Percentiles rank a stretch among this genome's conserved stretches.
These are phyloP conservation scores for Tylopilus balloui DNA, from an alignment of 768 basidiomycete species.

Conservation along the genomic window DNA sequence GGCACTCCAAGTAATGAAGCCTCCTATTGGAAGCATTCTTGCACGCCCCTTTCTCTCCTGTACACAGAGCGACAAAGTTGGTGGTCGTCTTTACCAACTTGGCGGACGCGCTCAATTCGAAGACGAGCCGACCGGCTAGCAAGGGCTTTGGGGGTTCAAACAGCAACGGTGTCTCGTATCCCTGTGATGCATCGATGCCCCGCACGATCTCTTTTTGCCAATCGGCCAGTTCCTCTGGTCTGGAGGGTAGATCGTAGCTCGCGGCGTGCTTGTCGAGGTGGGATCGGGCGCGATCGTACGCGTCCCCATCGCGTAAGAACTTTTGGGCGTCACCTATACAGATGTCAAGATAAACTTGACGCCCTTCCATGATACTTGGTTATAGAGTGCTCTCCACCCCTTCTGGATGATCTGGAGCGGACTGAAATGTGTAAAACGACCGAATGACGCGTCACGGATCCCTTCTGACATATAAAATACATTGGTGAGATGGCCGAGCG, in stretches of 20 bases:
- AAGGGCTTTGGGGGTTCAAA: constrained; percentile 37
- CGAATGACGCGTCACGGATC: not conserved
- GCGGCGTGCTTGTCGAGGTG: constrained; percentile 34
- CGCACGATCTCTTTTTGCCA: constrained; percentile 46
- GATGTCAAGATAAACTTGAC: constrained; percentile 38
- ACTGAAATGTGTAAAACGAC: not conserved
- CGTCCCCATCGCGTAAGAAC: constrained; percentile 22
- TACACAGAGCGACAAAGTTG: constrained; percentile 48
- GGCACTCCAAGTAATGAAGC: constrained; percentile 40
- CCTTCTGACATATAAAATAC: too few relatives aligned
- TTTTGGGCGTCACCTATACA: constrained; percentile 36
- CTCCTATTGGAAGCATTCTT: constrained; percentile 45
- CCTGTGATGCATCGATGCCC: constrained; percentile 33
- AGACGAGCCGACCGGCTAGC: constrained; percentile 38
- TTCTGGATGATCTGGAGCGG: not conserved
- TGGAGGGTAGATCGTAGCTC: constrained; percentile 41
- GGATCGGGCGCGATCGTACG: constrained; percentile 34
- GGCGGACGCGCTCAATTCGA: constrained; percentile 36
- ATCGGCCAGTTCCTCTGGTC: constrained; percentile 37
- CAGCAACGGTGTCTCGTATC: constrained; percentile 28
- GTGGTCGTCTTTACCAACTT: constrained; percentile 43
- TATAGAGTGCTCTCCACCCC: not conserved
- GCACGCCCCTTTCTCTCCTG: constrained; percentile 41
- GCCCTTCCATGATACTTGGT: constrained; percentile 4
- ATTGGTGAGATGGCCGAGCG: constrained; percentile 50